phyloP scores from a whole-genome alignment of 257 asterid species.

The Solanum virginianum region DNA sequence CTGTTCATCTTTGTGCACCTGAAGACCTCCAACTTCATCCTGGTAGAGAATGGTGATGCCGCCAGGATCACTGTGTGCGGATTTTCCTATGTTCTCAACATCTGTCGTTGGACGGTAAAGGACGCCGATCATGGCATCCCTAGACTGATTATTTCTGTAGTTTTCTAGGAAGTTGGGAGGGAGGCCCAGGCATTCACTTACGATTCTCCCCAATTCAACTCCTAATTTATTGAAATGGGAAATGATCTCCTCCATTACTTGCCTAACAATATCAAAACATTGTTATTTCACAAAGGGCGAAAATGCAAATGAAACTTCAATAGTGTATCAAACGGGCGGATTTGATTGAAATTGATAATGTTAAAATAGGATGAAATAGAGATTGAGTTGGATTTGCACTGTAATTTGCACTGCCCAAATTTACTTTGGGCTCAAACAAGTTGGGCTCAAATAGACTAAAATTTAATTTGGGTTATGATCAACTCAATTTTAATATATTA shows the following conservation, averaged over 20 bases:
- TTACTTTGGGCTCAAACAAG: too few species aligned
- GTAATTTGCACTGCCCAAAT: too few species aligned
- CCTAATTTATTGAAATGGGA: conserved; percentile 15
- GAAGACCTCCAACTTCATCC: conserved; percentile 47
- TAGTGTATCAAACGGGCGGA: too few species aligned
- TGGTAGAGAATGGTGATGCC: conserved; percentile 27
- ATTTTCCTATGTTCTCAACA: conserved; percentile 19
- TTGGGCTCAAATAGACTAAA: too few species aligned
- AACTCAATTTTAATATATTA: too few species aligned
- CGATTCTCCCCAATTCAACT: conserved; percentile 20
- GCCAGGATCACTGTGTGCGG: conserved; percentile 36
- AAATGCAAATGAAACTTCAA: neutral
- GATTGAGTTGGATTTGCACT: too few species aligned
- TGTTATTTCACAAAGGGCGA: neutral
- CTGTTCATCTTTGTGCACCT: conserved; percentile 21
- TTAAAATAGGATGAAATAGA: too few species aligned
- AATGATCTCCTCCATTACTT: conserved; percentile 29
- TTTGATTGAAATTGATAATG: too few species aligned
- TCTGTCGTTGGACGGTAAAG: conserved; percentile 32
- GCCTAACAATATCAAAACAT: conserved; percentile 6
- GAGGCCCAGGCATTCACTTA: conserved; percentile 44
- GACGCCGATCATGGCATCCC: conserved; percentile 43
- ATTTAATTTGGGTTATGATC: too few species aligned
- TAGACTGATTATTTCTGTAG: conserved; percentile 29
- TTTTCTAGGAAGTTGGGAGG: conserved; percentile 26